Conservation (phyloP, 2,329 filamentous ascomycete genomes). For the Tympanopsis confertula region DNA sequence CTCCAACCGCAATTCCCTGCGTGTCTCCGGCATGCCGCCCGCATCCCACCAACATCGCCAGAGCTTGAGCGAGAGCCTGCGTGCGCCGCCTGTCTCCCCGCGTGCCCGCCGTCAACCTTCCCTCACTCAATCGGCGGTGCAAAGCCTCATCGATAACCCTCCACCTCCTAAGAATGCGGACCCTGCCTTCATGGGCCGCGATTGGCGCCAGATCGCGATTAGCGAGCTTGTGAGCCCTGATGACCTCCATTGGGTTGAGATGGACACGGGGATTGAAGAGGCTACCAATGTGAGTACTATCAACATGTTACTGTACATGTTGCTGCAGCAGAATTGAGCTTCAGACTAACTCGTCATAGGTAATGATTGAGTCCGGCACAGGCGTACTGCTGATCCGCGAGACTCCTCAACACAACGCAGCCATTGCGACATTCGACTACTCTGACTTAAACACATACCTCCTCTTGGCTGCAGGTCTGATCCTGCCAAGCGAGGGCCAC, state of each 20-base stretch:
- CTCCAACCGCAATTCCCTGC: background rate
- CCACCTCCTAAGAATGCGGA: background rate
- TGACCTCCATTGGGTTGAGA: background rate
- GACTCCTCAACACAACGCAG: background rate
- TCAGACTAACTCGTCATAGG: background rate
- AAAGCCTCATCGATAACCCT: conserved; percentile 1
- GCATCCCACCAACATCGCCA: conserved; percentile 1
- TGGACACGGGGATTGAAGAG: conserved; percentile 1
- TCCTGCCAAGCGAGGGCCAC: background rate
- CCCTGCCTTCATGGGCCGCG: background rate
- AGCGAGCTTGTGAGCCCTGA: background rate
- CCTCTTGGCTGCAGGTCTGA: background rate
- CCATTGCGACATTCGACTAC: background rate
- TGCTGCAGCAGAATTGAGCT: too few relatives aligned
- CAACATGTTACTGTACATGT: background rate
- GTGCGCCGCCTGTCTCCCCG: background rate
- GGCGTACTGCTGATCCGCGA: background rate
- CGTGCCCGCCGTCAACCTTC: background rate
- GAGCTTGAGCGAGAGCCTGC: conserved; percentile 1
- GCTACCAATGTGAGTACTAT: background rate
- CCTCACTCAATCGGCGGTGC: background rate
- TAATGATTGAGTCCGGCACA: background rate
- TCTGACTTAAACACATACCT: conserved; percentile 1
- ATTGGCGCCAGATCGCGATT: background rate
- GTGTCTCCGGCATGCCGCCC: background rate